These are phyloP conservation scores for Trametes cubensis DNA, from an alignment of 768 basidiomycete genomes.

Conservation along the genomic window DNA sequence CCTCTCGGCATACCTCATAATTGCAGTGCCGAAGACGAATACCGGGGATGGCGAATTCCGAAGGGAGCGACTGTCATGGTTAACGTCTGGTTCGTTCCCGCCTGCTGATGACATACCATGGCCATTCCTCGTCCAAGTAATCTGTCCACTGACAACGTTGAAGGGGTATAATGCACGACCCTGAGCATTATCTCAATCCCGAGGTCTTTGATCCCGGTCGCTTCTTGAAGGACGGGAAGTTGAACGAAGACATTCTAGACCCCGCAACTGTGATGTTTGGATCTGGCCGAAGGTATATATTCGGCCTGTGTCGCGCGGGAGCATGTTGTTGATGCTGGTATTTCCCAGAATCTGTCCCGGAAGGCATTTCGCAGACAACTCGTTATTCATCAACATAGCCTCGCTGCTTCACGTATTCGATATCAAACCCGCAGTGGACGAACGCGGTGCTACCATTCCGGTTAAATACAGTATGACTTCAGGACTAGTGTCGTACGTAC, in stretches of 20 bases:
- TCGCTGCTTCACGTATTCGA: conserved; percentile 22
- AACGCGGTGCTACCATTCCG: conserved; percentile 11
- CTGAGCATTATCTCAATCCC: conserved; percentile 47
- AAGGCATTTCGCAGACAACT: conserved; percentile 13
- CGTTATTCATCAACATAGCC: conserved; percentile 21
- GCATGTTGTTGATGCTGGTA: no score
- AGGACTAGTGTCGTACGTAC: conserved; percentile 17
- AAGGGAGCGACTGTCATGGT: conserved; percentile 30
- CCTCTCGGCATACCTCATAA: conserved; percentile 31
- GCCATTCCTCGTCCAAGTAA: no score
- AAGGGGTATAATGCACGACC: conserved; percentile 57
- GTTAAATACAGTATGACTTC: not conserved
- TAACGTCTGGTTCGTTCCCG: conserved; percentile 19
- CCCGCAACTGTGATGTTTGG: conserved; percentile 30
- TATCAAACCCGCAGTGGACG: conserved; percentile 11
- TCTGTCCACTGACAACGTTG: not conserved
- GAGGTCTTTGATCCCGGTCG: conserved; percentile 52
- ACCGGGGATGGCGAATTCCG: conserved; percentile 43
- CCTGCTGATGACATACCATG: no score
- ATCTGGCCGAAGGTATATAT: conserved; percentile 25
- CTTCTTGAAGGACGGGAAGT: conserved; percentile 37
- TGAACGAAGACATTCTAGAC: conserved; percentile 9
- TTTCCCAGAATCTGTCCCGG: conserved; percentile 23
- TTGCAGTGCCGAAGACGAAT: conserved; percentile 42
- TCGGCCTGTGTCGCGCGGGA: no score